Conservation (phyloP, 306 rosid genomes). For the Ochetophila trinervis region DNA sequence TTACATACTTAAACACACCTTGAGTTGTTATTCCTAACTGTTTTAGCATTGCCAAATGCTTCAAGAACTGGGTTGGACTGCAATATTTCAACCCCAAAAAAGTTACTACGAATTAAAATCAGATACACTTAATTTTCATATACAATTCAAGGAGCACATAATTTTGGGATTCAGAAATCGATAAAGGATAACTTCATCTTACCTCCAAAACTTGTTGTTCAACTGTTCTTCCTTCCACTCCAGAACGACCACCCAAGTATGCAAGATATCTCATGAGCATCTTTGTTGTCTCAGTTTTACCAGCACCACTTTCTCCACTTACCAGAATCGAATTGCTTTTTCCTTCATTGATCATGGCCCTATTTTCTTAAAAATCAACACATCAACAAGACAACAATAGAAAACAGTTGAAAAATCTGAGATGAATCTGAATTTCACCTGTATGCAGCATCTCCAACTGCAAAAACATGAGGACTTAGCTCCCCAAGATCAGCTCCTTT, state of each 20-base stretch:
- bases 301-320: conserved; percentile 99
- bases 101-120: conserved; percentile 29
- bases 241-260: conserved; percentile 96
- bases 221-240: conserved; percentile 99
- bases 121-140: not conserved
- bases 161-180: not conserved
- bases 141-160: conserved; percentile 14
- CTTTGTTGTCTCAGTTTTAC: conserved; percentile 99
- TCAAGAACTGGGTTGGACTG: conserved; percentile 99
- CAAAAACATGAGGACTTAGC: conserved; percentile 99
- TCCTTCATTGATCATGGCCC: conserved; percentile 98
- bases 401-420: not conserved
- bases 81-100: conserved; percentile 28
- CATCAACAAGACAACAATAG: conserved; percentile 1
- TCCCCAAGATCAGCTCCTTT: conserved; percentile 97
- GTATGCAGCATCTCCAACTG: conserved; percentile 98
- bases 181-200: conserved; percentile 26
- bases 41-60: conserved; percentile 99
- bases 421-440: conserved; percentile 39
- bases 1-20: conserved; percentile 48
- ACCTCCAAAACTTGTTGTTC: conserved; percentile 99
- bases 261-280: conserved; percentile 99
- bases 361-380: conserved; percentile 3
- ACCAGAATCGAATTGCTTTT: conserved; percentile 99
- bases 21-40: conserved; percentile 95